Evolutionary conservation across 768 basidiomycete species (phyloP).

Genomic region (Boletus vinaceobasis): DNA sequence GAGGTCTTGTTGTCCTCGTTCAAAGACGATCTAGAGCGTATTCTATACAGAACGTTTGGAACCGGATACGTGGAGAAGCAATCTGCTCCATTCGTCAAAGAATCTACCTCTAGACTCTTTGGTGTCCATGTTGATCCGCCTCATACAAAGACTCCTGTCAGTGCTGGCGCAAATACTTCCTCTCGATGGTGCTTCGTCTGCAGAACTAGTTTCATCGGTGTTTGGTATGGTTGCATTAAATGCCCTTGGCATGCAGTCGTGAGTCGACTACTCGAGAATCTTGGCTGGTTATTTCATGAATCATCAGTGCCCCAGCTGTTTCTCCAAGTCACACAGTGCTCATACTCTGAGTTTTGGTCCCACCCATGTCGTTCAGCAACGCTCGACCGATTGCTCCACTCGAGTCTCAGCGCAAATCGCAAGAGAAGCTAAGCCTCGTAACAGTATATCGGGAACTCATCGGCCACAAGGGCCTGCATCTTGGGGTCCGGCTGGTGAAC

Average conservation of each 20-base stretch:
- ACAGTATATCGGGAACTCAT: not conserved
- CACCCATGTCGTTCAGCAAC: slow-evolving; percentile 26
- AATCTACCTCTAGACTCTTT: not conserved
- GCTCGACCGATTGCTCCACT: not conserved
- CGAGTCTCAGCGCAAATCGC: not conserved
- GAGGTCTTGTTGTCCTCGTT: slow-evolving; percentile 47
- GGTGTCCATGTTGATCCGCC: not conserved
- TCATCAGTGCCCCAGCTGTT: slow-evolving; percentile 26
- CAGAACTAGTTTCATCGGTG: slow-evolving; percentile 21
- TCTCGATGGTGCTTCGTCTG: slow-evolving; percentile 32
- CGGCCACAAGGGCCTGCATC: not conserved
- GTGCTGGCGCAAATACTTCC: not conserved
- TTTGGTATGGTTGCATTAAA: slow-evolving; percentile 32
- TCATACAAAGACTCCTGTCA: not conserved
- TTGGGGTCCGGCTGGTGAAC: not conserved
- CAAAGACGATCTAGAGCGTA: slow-evolving; percentile 48
- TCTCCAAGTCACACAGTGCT: slow-evolving; percentile 24
- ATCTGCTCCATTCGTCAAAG: not conserved
- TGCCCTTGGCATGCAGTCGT: slow-evolving; percentile 32
- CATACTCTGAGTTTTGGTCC: slow-evolving; percentile 33
- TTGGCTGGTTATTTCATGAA: slow-evolving; percentile 5
- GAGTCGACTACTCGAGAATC: slow-evolving; percentile 6
- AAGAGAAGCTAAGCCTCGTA: not conserved
- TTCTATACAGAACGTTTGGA: slow-evolving; percentile 39
- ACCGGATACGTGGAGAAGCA: not conserved